Evolutionary conservation across 371 early-diverging fungal genomes (phyloP).

Genomic region (Funneliformis caledonium): DNA sequence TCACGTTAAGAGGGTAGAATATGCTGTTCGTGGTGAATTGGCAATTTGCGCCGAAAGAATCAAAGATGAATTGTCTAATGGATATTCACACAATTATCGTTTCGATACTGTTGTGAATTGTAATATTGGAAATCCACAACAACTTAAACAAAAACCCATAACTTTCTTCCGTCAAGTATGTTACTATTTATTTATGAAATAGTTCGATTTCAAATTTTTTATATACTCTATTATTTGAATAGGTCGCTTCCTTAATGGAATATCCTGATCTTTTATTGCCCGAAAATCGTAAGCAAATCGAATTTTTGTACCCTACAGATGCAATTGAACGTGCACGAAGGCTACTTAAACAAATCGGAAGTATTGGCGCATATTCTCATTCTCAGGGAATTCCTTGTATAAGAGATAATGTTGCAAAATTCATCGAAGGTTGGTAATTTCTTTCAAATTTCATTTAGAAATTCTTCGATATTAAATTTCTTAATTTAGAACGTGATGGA

Average conservation of each 20-base stretch:
- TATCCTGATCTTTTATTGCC: constrained; percentile 79
- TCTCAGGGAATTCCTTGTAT: constrained; percentile 87
- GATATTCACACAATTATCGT: constrained; percentile 50
- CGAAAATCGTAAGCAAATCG: constrained; percentile 55
- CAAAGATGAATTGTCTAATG: constrained; percentile 59
- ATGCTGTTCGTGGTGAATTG: constrained; percentile 96
- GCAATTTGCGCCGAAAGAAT: constrained; percentile 94
- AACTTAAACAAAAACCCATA: constrained; percentile 91
- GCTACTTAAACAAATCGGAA: constrained; percentile 69
- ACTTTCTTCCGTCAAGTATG: constrained; percentile 95
- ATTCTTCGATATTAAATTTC: background rate
- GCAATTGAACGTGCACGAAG: constrained; percentile 83
- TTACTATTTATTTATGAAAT: constrained; percentile 21
- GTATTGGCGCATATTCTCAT: constrained; percentile 93
- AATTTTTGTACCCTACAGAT: constrained; percentile 80
- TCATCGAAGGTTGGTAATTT: constrained; percentile 59
- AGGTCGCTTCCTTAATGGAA: constrained; percentile 87
- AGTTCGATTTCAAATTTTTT: constrained; percentile 4
- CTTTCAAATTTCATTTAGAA: background rate
- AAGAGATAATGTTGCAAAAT: constrained; percentile 85
- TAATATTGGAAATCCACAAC: constrained; percentile 99
- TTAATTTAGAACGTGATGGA: constrained; percentile 80
- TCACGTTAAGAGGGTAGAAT: constrained; percentile 78
- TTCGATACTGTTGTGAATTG: constrained; percentile 85
- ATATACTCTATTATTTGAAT: constrained; percentile 13